These are phyloP conservation scores for Casaregolazyma suthepensis DNA, from an alignment of 1,139 yeast genomes.

Conservation along the genomic window DNA sequence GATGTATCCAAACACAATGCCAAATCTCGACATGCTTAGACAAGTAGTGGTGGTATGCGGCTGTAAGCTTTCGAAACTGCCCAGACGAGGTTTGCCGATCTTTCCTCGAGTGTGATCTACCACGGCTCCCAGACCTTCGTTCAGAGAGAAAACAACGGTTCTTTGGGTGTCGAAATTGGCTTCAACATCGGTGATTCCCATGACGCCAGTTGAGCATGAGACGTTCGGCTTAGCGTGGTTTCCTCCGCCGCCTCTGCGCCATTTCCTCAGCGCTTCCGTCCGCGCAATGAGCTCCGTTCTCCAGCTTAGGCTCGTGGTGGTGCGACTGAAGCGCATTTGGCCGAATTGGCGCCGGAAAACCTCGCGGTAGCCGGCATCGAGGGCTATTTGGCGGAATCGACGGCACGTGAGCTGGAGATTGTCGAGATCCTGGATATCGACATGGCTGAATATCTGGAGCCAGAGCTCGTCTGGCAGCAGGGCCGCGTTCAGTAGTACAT, in stretches of 20 bases:
- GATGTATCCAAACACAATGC: constrained; percentile 28
- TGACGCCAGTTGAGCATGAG: constrained; percentile 27
- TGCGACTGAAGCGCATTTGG: constrained; percentile 23
- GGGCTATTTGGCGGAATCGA: constrained; percentile 28
- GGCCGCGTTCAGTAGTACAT: constrained; percentile 4
- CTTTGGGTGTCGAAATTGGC: constrained; percentile 27
- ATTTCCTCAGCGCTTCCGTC: constrained; percentile 24
- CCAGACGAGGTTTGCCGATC: constrained; percentile 27
- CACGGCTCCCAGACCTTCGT: constrained; percentile 26
- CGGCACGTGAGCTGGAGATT: constrained; percentile 29
- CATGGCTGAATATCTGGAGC: constrained; percentile 26
- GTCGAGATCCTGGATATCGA: constrained; percentile 29
- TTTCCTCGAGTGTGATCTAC: constrained; percentile 33
- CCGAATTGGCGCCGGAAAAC: constrained; percentile 22
- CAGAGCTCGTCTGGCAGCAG: constrained; percentile 36
- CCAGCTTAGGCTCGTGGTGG: constrained; percentile 28
- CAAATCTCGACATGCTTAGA: constrained; percentile 31
- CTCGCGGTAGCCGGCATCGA: constrained; percentile 29
- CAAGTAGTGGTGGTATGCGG: constrained; percentile 17
- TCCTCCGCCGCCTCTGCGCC: constrained; percentile 24
- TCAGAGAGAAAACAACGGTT: constrained; percentile 24
- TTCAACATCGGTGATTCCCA: constrained; percentile 23
- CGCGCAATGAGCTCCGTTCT: constrained; percentile 29
- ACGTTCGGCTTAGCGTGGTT: constrained; percentile 22
- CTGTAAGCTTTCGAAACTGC: constrained; percentile 23